Conservation (phyloP, 306 rosid species). For the Delonix regia region DNA sequence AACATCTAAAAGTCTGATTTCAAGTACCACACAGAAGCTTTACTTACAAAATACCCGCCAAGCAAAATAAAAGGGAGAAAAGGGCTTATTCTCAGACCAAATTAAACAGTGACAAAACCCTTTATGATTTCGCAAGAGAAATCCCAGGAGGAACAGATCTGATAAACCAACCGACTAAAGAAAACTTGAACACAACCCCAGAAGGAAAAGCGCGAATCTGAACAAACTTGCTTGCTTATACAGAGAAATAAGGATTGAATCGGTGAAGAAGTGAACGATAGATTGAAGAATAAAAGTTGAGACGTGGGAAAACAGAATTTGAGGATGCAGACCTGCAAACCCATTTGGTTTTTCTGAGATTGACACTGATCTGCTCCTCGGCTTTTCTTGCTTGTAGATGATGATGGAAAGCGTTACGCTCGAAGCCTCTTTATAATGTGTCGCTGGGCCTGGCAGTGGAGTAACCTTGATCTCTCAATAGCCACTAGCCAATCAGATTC, state of each 20-base stretch:
- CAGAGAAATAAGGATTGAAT: background rate
- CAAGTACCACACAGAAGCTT: too few species aligned
- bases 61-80: background rate
- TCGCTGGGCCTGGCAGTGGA: background rate
- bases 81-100: background rate
- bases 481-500: slow-evolving; percentile 18
- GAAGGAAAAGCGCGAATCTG: background rate
- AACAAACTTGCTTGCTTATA: background rate
- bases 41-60: background rate
- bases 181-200: background rate
- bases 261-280: background rate
- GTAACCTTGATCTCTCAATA: background rate
- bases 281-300: background rate
- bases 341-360: slow-evolving; percentile 26
- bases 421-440: slow-evolving; percentile 31
- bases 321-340: slow-evolving; percentile 41
- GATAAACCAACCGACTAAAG: background rate
- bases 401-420: slow-evolving; percentile 27
- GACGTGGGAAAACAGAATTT: background rate
- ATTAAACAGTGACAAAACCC: slow-evolving; percentile 1
- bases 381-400: background rate
- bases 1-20: too few species aligned
- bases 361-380: background rate
- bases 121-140: background rate
- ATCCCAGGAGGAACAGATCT: slow-evolving; percentile 4